phyloP scores from a whole-genome alignment of 192 early-diverging fungal genomes.

The Chytriomyces sp. region DNA sequence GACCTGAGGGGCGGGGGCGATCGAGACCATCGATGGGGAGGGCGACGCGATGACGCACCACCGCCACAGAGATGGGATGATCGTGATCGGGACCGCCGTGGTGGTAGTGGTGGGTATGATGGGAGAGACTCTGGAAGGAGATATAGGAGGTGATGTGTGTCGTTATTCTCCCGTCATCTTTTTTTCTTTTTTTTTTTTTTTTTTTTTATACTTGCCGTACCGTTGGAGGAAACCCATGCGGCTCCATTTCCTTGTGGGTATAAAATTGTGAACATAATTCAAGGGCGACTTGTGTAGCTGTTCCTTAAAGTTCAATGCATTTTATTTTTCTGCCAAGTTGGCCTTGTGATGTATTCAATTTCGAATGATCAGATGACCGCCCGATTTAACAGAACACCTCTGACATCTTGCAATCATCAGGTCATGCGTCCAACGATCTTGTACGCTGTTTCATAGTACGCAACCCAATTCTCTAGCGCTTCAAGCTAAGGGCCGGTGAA shows the following conservation, averaged over 20 bases:
- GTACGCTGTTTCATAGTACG: slow-evolving; percentile 72
- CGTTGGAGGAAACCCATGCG: background rate
- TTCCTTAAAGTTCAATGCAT: background rate
- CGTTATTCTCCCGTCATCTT: background rate
- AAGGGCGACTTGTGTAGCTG: background rate
- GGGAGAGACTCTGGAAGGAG: background rate
- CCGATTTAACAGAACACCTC: background rate
- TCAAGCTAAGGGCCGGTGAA: slow-evolving; percentile 49
- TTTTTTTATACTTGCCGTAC: background rate
- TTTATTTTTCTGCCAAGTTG: background rate
- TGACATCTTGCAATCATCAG: background rate
- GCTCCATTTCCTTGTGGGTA: background rate
- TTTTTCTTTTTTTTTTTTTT: background rate
- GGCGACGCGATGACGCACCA: slow-evolving; percentile 40
- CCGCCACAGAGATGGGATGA: slow-evolving; percentile 42
- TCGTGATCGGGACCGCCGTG: slow-evolving; percentile 20
- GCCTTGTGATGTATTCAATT: background rate
- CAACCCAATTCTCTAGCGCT: slow-evolving; percentile 74
- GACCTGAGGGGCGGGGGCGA: slow-evolving; percentile 28
- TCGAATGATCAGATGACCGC: background rate
- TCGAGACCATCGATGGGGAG: slow-evolving; percentile 38
- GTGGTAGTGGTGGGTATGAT: slow-evolving; percentile 3
- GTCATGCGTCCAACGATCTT: slow-evolving; percentile 69
- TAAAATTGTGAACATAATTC: background rate
- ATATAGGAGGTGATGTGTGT: background rate